Percentiles rank a stretch among this genome's conserved stretches.
Evolutionary conservation across 1,284 basidiomycete genomes (phyloP).

Genomic region (Trametes versicolor): DNA sequence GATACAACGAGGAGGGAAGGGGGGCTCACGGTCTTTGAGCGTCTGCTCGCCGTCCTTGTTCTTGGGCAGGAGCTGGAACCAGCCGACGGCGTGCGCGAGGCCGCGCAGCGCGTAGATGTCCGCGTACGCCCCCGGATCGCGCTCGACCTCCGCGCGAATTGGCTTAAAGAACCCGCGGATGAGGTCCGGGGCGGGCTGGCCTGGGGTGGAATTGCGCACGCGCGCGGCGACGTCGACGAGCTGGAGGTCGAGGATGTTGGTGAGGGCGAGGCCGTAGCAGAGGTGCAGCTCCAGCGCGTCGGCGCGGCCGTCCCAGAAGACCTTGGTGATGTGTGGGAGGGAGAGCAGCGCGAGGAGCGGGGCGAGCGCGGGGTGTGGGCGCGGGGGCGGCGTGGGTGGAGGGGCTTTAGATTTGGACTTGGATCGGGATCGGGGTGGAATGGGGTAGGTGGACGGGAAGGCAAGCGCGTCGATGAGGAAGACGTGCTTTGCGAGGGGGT

Average conservation of each 20-base stretch:
- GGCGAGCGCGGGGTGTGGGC: slow-evolving; percentile 35
- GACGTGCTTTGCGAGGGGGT: slow-evolving; percentile 48
- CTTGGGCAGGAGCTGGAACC: slow-evolving; percentile 3
- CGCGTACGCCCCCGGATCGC: slow-evolving; percentile 8
- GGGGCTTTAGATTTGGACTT: not conserved
- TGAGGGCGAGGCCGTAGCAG: slow-evolving; percentile 43
- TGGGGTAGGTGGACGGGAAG: slow-evolving; percentile 12
- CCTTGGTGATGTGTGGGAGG: slow-evolving; percentile 45
- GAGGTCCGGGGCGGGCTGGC: not conserved
- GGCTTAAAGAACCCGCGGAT: slow-evolving; percentile 9
- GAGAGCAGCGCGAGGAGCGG: slow-evolving; percentile 44
- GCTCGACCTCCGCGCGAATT: slow-evolving; percentile 4
- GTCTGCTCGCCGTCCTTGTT: not conserved
- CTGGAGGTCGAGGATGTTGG: slow-evolving; percentile 53
- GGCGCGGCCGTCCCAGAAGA: slow-evolving; percentile 58
- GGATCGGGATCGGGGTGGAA: too few relatives aligned
- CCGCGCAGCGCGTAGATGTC: slow-evolving; percentile 17
- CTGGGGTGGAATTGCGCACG: not conserved
- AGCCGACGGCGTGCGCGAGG: slow-evolving; percentile 6
- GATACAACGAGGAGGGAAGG: not conserved
- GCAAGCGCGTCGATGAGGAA: slow-evolving; percentile 54
- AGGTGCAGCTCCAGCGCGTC: slow-evolving; percentile 51
- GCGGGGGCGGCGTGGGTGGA: slow-evolving; percentile 1
- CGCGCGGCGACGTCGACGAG: slow-evolving; percentile 44
- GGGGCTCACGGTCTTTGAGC: slow-evolving; percentile 42